These are phyloP conservation scores for Aspergillus olivimuriae DNA, from an alignment of 495 filamentous ascomycete genomes.

Conservation along the genomic window DNA sequence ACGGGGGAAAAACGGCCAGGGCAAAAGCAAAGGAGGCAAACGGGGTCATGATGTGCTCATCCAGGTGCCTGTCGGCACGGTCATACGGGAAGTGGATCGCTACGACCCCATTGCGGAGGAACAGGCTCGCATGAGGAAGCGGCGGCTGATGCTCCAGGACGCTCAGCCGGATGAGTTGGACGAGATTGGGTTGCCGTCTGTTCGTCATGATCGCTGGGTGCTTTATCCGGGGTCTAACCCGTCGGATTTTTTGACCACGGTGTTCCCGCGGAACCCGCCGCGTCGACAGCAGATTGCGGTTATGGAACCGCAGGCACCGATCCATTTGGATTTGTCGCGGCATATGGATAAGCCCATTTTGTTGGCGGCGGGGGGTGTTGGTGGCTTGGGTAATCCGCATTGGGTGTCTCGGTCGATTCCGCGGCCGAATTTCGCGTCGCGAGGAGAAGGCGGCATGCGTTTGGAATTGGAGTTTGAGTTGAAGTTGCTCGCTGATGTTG, in stretches of 20 bases:
- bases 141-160: conserved; percentile 14
- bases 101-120: conserved; percentile 71
- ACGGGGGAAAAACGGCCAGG: conserved; percentile 77
- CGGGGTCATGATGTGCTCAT: conserved; percentile 83
- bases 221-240: conserved; percentile 71
- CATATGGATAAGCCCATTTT: conserved; percentile 79
- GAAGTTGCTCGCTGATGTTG: conserved; percentile 91
- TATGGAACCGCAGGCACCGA: conserved; percentile 60
- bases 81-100: conserved; percentile 74
- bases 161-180: conserved; percentile 17
- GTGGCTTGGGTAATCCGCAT: conserved; percentile 89
- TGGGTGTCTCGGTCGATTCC: conserved; percentile 65
- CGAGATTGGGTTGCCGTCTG: conserved; percentile 24
- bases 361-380: conserved; percentile 83
- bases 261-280: conserved; percentile 54
- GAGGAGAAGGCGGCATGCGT: conserved; percentile 70
- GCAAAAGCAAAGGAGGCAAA: conserved; percentile 70
- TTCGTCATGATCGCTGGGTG: conserved; percentile 67
- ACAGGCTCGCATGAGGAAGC: conserved; percentile 24
- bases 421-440: conserved; percentile 80
- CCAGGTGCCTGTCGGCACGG: conserved; percentile 86
- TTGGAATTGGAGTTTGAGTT: conserved; percentile 83
- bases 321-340: conserved; percentile 73
- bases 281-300: conserved; percentile 51
- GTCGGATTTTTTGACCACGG: conserved; percentile 54